A percentile compares a stretch with the other conserved stretches of the same genome.
Evolutionary conservation across 192 early-diverging fungal genomes (phyloP).

Genomic region (Coemansia reversa): DNA sequence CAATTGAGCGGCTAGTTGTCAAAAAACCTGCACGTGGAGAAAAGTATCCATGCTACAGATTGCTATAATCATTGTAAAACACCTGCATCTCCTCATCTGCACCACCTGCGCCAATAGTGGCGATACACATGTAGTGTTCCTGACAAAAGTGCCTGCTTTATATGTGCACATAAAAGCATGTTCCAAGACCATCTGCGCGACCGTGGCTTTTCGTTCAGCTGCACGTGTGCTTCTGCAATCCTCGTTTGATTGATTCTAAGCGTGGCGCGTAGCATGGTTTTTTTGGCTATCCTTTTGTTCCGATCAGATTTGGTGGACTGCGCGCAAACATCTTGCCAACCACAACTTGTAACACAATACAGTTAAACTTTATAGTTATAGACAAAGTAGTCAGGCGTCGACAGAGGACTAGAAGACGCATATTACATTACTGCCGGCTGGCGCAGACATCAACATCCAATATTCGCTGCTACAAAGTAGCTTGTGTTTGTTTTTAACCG

Average conservation of each 20-base stretch:
- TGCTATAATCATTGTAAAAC: not conserved
- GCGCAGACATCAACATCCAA: not conserved
- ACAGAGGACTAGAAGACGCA: not conserved
- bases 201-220: not conserved
- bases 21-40: not conserved
- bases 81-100: not conserved
- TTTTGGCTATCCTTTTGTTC: not conserved
- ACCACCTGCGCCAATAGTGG: not conserved
- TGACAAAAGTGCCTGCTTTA: not conserved
- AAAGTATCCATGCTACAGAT: no score
- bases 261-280: not conserved
- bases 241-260: not conserved
- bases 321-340: no score
- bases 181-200: not conserved
- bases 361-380: not conserved
- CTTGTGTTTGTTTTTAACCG: not conserved
- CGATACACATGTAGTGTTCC: not conserved
- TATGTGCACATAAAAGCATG: not conserved
- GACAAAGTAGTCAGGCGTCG: not conserved
- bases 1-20: not conserved
- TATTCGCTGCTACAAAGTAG: not conserved
- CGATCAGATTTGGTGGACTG: not conserved
- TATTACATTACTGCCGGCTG: not conserved
- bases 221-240: not conserved
- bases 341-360: not conserved